These are phyloP conservation scores for Phytophthora crassamura DNA, from an alignment of 352 stramenopile species.

Conservation along the genomic window DNA sequence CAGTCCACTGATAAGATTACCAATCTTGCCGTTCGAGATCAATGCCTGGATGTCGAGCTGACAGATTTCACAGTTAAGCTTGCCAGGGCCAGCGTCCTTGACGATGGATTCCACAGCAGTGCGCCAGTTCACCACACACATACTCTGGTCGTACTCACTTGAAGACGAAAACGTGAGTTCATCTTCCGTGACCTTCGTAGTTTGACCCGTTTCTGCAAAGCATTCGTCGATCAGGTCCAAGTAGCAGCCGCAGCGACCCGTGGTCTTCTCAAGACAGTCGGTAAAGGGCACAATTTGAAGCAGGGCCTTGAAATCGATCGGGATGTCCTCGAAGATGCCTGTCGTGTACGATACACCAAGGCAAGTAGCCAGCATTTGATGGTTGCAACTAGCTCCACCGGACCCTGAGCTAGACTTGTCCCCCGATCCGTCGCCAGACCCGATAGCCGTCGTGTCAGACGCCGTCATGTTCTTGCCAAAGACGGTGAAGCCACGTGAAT, in stretches of 20 bases:
- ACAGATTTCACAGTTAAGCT: constrained; percentile 82
- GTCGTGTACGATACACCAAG: constrained; percentile 62
- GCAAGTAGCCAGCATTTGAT: constrained; percentile 74
- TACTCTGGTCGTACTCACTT: constrained; percentile 68
- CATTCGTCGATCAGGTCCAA: constrained; percentile 69
- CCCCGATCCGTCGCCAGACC: constrained; percentile 32
- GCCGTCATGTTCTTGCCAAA: constrained; percentile 70
- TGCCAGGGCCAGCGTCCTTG: constrained; percentile 53
- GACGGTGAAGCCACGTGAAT: constrained; percentile 57
- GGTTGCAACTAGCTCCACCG: constrained; percentile 48
- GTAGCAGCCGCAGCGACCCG: constrained; percentile 76
- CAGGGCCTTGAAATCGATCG: constrained; percentile 81
- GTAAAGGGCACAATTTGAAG: constrained; percentile 71
- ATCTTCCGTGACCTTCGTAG: constrained; percentile 43
- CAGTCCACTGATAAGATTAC: constrained; percentile 60
- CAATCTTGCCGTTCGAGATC: constrained; percentile 72
- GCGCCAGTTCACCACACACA: constrained; percentile 67
- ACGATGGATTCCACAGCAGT: constrained; percentile 58
- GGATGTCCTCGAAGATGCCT: constrained; percentile 52
- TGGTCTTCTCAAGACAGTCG: constrained; percentile 65
- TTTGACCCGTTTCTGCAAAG: constrained; percentile 61
- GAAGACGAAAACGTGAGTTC: constrained; percentile 34
- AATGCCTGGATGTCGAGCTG: constrained; percentile 70
- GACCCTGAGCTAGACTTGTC: constrained; percentile 41
- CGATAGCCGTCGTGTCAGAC: constrained; percentile 42